Percentiles rank a stretch among this genome's conserved stretches.
Conservation (phyloP, 192 early-diverging fungal genomes). For the Gonapodya prolifera region DNA sequence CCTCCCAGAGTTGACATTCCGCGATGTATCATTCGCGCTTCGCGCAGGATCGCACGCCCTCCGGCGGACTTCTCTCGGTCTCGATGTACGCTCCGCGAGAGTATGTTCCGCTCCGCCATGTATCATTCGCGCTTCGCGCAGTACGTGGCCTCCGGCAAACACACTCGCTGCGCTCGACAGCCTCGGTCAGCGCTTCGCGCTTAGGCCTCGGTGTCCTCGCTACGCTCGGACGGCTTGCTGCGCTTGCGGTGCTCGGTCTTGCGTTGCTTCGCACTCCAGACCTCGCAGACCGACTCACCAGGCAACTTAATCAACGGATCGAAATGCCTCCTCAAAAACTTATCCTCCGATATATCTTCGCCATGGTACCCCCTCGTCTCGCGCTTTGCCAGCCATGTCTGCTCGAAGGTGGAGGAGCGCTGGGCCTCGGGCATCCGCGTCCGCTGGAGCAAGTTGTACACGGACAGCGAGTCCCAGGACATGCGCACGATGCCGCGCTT, state of each 20-base stretch:
- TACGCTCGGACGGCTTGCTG: too few relatives aligned
- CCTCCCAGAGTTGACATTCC: too few relatives aligned
- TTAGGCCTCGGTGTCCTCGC: too few relatives aligned
- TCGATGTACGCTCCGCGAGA: too few relatives aligned
- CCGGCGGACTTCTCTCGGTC: too few relatives aligned
- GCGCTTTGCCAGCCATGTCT: slow-evolving; percentile 88
- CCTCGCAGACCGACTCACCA: neutral
- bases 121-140: too few relatives aligned
- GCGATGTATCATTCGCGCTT: too few relatives aligned
- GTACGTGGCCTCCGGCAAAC: slow-evolving; percentile 26
- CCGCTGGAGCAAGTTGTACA: slow-evolving; percentile 63
- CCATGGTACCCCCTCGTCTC: slow-evolving; percentile 89
- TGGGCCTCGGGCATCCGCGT: slow-evolving; percentile 30
- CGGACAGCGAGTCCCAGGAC: slow-evolving; percentile 91
- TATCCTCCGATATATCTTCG: slow-evolving; percentile 74
- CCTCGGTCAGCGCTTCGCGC: too few relatives aligned
- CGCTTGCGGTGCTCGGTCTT: neutral
- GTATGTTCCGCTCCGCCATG: too few relatives aligned
- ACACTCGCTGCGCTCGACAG: too few relatives aligned
- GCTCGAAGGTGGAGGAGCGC: slow-evolving; percentile 72
- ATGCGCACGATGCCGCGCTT: slow-evolving; percentile 64
- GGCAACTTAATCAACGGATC: neutral
- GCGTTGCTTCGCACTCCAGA: neutral
- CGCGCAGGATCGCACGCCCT: too few relatives aligned
- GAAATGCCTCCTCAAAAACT: slow-evolving; percentile 41